Conservation (phyloP, 2,329 filamentous ascomycete species). For the Ceratocystiopsis sp. region DNA sequence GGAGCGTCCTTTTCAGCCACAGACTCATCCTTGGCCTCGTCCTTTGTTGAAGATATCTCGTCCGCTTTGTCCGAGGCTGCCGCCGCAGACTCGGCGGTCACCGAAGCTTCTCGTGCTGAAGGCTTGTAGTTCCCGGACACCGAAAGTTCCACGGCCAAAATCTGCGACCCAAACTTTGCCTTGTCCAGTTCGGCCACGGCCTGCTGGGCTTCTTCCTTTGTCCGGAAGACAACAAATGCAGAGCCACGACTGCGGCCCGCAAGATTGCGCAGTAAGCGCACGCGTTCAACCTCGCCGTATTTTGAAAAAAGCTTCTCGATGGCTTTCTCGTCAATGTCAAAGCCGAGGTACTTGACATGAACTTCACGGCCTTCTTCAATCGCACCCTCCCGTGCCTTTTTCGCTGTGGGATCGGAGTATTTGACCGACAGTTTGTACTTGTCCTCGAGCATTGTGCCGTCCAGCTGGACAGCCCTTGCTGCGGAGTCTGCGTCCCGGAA, state of each 20-base stretch:
- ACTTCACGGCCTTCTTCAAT: constrained; percentile 78
- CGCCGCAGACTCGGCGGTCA: constrained; percentile 12
- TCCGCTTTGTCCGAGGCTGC: too few relatives aligned
- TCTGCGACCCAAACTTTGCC: constrained; percentile 48
- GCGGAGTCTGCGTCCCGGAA: constrained; percentile 57
- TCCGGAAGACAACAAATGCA: constrained; percentile 63
- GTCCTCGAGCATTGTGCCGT: constrained; percentile 53
- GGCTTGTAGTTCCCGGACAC: constrained; percentile 39
- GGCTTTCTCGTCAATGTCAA: constrained; percentile 46
- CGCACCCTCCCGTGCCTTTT: constrained; percentile 64
- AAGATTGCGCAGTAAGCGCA: constrained; percentile 53
- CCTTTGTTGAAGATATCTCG: neutral
- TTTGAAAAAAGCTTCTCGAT: constrained; percentile 54
- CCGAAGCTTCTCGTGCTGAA: constrained; percentile 24
- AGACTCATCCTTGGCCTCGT: constrained; percentile 15
- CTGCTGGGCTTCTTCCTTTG: constrained; percentile 48
- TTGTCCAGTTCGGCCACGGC: constrained; percentile 54
- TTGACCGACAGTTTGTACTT: constrained; percentile 56
- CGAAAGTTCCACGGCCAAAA: constrained; percentile 48
- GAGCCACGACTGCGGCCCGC: constrained; percentile 58
- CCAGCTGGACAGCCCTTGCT: constrained; percentile 51
- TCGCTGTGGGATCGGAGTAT: constrained; percentile 67
- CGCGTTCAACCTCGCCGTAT: constrained; percentile 56
- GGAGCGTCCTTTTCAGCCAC: constrained; percentile 14
- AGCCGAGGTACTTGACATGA: constrained; percentile 55